Evolutionary conservation across 352 stramenopile species (phyloP).

Genomic region (Pythium oligandrum): DNA sequence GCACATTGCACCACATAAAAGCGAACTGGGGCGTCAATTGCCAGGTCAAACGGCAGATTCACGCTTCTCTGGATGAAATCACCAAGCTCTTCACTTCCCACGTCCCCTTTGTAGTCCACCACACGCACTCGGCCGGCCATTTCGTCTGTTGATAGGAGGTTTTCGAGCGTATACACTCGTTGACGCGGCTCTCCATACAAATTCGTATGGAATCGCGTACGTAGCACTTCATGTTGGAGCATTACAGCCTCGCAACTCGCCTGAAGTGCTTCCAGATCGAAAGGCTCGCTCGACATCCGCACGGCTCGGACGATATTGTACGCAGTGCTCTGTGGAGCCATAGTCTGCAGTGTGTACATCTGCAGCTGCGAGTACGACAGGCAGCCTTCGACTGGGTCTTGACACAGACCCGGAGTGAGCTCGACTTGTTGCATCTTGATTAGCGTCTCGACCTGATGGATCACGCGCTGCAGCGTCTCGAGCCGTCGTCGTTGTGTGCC

Average conservation of each 20-base stretch:
- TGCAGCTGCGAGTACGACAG: conserved; percentile 54
- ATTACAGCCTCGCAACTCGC: conserved; percentile 27
- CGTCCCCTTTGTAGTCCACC: no score
- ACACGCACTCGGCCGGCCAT: no score
- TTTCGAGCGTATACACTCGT: conserved; percentile 15
- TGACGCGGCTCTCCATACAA: conserved; percentile 29
- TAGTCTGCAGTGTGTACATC: conserved; percentile 47
- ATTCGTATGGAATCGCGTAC: conserved; percentile 31
- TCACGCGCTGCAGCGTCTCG: conserved; percentile 11
- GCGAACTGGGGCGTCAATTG: not conserved
- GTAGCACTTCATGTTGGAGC: conserved; percentile 36
- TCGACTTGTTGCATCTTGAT: conserved; percentile 9
- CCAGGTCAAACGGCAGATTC: not conserved
- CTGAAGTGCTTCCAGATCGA: conserved; percentile 19
- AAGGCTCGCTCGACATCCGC: conserved; percentile 10
- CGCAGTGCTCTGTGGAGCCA: conserved; percentile 34
- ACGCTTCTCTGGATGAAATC: not conserved
- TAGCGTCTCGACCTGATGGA: conserved; percentile 9
- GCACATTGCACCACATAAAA: not conserved
- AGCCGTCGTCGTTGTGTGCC: conserved; percentile 13
- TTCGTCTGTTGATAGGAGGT: conserved; percentile 6
- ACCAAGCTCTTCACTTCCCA: conserved; percentile 2
- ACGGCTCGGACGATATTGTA: conserved; percentile 50
- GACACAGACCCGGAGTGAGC: conserved; percentile 6
- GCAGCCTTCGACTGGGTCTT: not conserved